Percentiles rank a stretch among this genome's conserved stretches.
Conservation (phyloP, 257 asterid species). For the Nicotiana sylvestris region DNA sequence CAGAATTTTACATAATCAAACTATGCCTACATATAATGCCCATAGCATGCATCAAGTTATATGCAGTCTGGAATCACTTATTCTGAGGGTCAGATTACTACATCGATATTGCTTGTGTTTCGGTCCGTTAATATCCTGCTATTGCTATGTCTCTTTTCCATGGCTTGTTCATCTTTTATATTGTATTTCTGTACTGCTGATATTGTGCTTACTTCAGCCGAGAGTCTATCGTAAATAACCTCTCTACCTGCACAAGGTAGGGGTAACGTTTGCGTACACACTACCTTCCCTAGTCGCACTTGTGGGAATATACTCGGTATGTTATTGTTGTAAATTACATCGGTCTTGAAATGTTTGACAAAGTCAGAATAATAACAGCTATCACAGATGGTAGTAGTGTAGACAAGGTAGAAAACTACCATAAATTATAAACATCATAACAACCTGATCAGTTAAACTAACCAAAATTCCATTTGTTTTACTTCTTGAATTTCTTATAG, state of each 20-base stretch:
- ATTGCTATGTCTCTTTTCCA: too few relatives aligned
- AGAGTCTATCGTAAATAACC: too few relatives aligned
- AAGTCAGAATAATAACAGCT: background rate
- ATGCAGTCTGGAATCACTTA: background rate
- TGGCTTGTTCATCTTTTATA: too few relatives aligned
- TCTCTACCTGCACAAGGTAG: too few relatives aligned
- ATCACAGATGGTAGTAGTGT: background rate
- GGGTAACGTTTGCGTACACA: too few relatives aligned
- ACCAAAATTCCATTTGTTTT: background rate
- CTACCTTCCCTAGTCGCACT: too few relatives aligned
- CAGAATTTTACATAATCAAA: background rate
- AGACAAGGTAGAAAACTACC: background rate
- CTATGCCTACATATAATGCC: background rate
- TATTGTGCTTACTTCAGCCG: too few relatives aligned
- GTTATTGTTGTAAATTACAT: too few relatives aligned
- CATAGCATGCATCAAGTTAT: background rate
- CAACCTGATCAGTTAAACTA: background rate
- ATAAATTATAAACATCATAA: background rate
- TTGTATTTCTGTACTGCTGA: too few relatives aligned
- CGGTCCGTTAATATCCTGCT: too few relatives aligned
- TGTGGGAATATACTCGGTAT: too few relatives aligned
- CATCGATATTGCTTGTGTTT: background rate
- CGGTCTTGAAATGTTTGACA: background rate
- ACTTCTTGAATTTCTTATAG: background rate
- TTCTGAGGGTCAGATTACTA: background rate